Evolutionary conservation across 208 protist genomes (phyloP).

Genomic region (Leishmania guyanensis): DNA sequence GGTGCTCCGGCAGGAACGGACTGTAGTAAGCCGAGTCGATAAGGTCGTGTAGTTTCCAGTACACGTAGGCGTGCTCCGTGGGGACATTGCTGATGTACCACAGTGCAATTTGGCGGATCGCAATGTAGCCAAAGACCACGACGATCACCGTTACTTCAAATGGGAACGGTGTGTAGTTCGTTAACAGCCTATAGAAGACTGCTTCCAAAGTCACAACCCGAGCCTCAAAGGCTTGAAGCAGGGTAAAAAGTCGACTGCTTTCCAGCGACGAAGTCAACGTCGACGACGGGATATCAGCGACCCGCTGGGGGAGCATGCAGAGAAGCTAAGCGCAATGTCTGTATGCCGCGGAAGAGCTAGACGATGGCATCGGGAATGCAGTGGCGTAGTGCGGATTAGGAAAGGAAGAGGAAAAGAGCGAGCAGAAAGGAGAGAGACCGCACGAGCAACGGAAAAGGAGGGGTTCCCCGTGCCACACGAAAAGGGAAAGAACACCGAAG

Average conservation of each 20-base stretch:
- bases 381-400: not conserved
- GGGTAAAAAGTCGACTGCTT: not conserved
- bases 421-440: too few species aligned
- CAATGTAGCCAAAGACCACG: conserved; percentile 13
- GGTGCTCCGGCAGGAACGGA: not conserved
- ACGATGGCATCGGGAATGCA: not conserved
- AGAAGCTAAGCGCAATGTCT: not conserved
- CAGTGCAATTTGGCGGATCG: conserved; percentile 8
- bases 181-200: conserved; percentile 3
- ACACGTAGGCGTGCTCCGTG: conserved; percentile 14
- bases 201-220: conserved; percentile 4
- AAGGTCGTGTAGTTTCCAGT: conserved; percentile 20
- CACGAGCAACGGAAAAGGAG: too few species aligned
- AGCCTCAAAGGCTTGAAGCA: conserved; percentile 5
- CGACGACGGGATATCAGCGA: not conserved
- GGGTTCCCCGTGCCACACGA: too few species aligned
- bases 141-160: conserved; percentile 8
- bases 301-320: not conserved
- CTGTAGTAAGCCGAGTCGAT: conserved; percentile 2
- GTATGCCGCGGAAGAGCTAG: not conserved
- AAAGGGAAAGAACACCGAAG: too few species aligned
- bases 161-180: conserved; percentile 12
- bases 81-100: not conserved
- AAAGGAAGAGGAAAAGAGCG: too few species aligned
- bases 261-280: not conserved